A percentile compares a stretch with the other conserved stretches of the same genome.
phyloP scores from a whole-genome alignment of 176 grass and related monocot species.

The Rhipidocladum racemiflorum region DNA sequence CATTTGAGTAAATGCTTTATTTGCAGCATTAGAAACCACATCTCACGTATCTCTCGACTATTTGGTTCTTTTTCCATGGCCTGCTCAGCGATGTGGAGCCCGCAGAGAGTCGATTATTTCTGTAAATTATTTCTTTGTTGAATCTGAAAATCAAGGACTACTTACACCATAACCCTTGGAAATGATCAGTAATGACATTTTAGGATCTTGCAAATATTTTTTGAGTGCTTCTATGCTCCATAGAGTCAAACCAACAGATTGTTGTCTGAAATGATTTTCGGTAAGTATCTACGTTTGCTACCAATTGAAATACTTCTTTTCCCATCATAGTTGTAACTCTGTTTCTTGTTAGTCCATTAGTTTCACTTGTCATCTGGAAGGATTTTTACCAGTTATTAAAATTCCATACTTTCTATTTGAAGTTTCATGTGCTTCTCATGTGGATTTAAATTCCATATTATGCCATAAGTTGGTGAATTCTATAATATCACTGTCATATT shows the following conservation, averaged over 20 bases:
- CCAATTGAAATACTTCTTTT: not conserved
- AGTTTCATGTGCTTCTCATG: too few species aligned
- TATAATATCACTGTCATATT: too few species aligned
- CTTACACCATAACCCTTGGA: not conserved
- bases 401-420: too few species aligned
- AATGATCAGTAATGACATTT: not conserved
- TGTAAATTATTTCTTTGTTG: slow-evolving; percentile 11
- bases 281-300: not conserved
- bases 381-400: slow-evolving; percentile 1
- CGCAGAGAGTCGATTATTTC: slow-evolving; percentile 62
- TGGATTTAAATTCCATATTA: too few species aligned
- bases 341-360: not conserved
- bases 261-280: not conserved
- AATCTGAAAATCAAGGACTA: not conserved
- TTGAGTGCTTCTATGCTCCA: too few species aligned
- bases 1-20: not conserved
- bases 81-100: slow-evolving; percentile 81
- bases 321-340: not conserved
- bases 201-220: too few species aligned
- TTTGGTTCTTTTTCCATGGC: not conserved
- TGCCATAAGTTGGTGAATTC: too few species aligned
- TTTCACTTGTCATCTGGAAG: not conserved
- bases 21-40: not conserved
- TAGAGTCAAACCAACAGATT: too few species aligned
- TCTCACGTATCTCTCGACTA: not conserved